Conservation (phyloP, 1,284 basidiomycete genomes). For the Puccinia novopanici region DNA sequence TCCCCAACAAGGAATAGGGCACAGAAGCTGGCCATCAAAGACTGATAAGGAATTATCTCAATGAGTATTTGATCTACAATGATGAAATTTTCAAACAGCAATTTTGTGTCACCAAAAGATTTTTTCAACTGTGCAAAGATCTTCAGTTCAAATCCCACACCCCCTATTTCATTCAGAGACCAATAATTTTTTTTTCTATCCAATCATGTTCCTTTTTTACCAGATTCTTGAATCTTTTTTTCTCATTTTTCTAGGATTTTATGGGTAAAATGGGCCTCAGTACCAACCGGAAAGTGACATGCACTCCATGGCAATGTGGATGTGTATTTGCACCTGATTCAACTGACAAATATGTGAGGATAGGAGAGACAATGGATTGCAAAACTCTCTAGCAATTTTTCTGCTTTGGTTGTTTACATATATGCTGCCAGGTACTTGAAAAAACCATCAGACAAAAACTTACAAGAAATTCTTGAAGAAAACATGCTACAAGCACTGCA, state of each 20-base stretch:
- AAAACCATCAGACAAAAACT: not conserved
- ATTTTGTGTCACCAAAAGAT: not conserved
- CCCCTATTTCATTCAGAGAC: not conserved
- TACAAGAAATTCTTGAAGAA: not conserved
- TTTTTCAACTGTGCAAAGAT: constrained; percentile 13
- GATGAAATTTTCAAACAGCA: not conserved
- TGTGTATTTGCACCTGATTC: constrained; percentile 10
- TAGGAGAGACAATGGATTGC: not conserved
- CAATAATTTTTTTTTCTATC: not conserved
- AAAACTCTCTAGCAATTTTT: not conserved
- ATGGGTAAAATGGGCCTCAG: not conserved
- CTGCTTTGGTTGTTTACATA: not conserved
- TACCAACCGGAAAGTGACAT: not conserved
- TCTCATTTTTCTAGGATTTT: not conserved
- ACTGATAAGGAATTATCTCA: not conserved
- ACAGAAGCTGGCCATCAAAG: not conserved
- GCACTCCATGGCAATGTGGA: not conserved
- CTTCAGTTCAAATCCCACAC: not conserved
- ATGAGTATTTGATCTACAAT: not conserved
- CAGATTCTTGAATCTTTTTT: not conserved
- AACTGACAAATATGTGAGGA: not conserved
- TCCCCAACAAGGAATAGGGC: constrained; percentile 17
- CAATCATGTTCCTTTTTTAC: not conserved
- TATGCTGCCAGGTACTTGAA: not conserved
- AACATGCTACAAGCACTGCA: too few relatives aligned